Percentiles rank a stretch among this genome's conserved stretches.
These are phyloP conservation scores for Endotrypanum monterogeii DNA, from an alignment of 208 protist genomes.

Conservation along the genomic window DNA sequence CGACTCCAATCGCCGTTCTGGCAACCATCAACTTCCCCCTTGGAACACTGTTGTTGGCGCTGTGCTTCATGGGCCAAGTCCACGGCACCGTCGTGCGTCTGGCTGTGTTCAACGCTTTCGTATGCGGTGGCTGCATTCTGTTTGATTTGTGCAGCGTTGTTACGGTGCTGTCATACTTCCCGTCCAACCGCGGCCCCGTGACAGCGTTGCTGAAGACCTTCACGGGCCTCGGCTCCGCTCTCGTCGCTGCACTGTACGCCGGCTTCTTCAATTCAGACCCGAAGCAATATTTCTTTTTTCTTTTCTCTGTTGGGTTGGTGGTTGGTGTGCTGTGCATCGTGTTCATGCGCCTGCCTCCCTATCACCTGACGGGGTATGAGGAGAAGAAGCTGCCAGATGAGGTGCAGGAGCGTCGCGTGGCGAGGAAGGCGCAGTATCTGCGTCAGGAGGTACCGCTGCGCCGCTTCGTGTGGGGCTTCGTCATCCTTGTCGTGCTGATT, in stretches of 20 bases:
- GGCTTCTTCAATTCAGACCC: conserved; percentile 34
- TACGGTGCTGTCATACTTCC: conserved; percentile 49
- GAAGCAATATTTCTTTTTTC: conserved; percentile 37
- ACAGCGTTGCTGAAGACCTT: conserved; percentile 51
- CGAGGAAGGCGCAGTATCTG: conserved; percentile 31
- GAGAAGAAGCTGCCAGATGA: conserved; percentile 17
- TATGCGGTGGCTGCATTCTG: conserved; percentile 22
- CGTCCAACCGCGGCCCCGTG: conserved; percentile 36
- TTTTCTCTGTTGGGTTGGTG: conserved; percentile 12
- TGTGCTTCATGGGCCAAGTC: conserved; percentile 56
- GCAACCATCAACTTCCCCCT: conserved; percentile 25
- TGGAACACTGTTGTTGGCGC: conserved; percentile 45
- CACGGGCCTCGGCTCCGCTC: conserved; percentile 43
- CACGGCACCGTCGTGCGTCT: conserved; percentile 22
- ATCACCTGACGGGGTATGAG: conserved; percentile 39
- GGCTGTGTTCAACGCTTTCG: conserved; percentile 29
- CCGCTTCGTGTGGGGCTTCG: conserved; percentile 46
- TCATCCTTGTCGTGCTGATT: conserved; percentile 31
- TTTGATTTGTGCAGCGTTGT: conserved; percentile 40
- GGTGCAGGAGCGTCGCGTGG: conserved; percentile 21
- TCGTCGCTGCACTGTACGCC: conserved; percentile 39
- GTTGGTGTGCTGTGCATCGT: conserved; percentile 20
- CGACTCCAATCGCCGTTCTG: conserved; percentile 37
- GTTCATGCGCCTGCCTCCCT: conserved; percentile 40
- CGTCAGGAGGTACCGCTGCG: conserved; percentile 36